Evolutionary conservation across 768 basidiomycete genomes (phyloP), one percentile per base, ranked within the genome.

Genomic region (Mrakia gelida): DNA sequence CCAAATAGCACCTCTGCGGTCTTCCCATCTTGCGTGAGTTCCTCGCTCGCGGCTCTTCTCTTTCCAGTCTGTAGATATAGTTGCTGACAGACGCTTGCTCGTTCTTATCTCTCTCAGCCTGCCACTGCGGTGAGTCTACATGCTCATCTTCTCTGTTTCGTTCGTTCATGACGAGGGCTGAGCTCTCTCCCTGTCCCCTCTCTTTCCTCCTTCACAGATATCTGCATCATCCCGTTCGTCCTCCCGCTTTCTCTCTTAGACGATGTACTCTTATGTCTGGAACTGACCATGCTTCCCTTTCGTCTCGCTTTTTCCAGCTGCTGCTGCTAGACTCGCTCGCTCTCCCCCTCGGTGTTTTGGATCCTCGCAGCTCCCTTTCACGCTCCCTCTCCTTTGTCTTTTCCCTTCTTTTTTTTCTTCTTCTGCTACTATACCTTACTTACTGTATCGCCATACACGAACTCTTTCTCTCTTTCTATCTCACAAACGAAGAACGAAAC

Each of bases 161-260:
- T 54, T 16, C 49, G 30, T 30, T 3, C 21, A n/a, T 65, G 74
- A 75, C 62, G 38, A 23, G 28, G 28, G 23, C 32, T 43, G 30
- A 62, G n/a, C 23, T 30, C 21, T 30, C 41, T 62, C 41, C 23
- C 32, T n/a, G n/a, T n/a, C n/a, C n/a, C n/a, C 23, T 52, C 45
- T 26, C 49, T 10, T 30, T 3, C 62, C 5, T 1, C 13, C 38
- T 16, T 41, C 10, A 18, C 41, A 75, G 75, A 76, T 41, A 76
- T 76, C 67, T 76, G 75, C 75, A 71, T 76, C 75, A 76, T 76
- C 52, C 75, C 75, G 75, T 76, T 6, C 28, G 65, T 56, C 23
- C 28, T 16, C 32, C 32, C 18, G 26, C 30, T 32, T 49, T 34
- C 16, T 18, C 18, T 8, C 18, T 49, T n/a, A 38, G 38, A 38